Conservation (phyloP, 768 basidiomycete species). For the Phanerochaete sordida region DNA sequence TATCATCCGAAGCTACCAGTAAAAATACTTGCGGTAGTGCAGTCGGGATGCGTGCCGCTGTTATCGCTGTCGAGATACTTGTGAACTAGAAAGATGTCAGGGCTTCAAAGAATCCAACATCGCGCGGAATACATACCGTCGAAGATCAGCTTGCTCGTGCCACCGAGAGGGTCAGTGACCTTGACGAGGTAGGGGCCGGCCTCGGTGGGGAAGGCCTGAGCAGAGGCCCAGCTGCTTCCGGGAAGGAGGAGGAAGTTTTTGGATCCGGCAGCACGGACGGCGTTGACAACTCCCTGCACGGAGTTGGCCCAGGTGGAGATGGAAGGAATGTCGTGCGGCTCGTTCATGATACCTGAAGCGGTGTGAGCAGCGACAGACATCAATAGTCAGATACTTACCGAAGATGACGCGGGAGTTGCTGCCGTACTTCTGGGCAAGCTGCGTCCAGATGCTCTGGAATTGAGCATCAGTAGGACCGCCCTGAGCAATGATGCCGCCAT, state of each 20-base stretch:
- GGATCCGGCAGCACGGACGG: slow-evolving; percentile 40
- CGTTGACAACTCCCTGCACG: slow-evolving; percentile 38
- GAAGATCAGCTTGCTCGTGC: slow-evolving; percentile 36
- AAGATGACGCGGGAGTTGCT: slow-evolving; percentile 32
- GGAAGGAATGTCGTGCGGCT: slow-evolving; percentile 43
- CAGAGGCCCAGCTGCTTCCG: slow-evolving; percentile 38
- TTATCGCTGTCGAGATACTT: slow-evolving; percentile 45
- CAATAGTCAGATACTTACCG: slow-evolving; percentile 17
- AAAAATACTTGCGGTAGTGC: slow-evolving; percentile 31
- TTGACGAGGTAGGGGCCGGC: slow-evolving; percentile 35
- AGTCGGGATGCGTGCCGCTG: slow-evolving; percentile 40
- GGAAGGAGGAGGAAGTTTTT: slow-evolving; percentile 42
- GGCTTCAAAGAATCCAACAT: background rate
- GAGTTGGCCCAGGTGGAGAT: slow-evolving; percentile 31
- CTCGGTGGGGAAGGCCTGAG: slow-evolving; percentile 36
- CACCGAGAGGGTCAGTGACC: slow-evolving; percentile 39
- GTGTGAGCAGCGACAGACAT: slow-evolving; percentile 13
- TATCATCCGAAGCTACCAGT: too few species aligned
- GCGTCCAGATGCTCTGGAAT: slow-evolving; percentile 38
- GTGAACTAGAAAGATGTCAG: slow-evolving; percentile 26
- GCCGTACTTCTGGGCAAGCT: slow-evolving; percentile 37
- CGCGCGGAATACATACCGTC: slow-evolving; percentile 27
- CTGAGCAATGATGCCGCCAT: slow-evolving; percentile 39
- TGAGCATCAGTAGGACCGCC: slow-evolving; percentile 41
- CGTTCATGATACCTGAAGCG: slow-evolving; percentile 37